Conservation (phyloP, 805 yeast species). For the Metahyphopichia silvanorum region DNA sequence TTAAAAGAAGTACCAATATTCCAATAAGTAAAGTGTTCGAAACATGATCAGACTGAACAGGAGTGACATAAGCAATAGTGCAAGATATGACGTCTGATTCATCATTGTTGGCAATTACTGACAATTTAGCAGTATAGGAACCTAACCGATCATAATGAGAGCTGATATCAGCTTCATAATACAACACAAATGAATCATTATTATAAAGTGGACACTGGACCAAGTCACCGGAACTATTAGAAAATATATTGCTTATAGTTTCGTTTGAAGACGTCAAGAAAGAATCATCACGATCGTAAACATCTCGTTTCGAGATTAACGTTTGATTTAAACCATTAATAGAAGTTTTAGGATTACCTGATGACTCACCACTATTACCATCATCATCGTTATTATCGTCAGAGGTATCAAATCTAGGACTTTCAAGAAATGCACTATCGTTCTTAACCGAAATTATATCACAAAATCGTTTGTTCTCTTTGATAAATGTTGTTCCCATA, state of each 20-base stretch:
- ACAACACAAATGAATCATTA: constrained; percentile 33
- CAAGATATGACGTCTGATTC: constrained; percentile 45
- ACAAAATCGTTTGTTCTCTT: constrained; percentile 43
- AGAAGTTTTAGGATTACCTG: neutral
- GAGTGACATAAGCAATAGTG: constrained; percentile 45
- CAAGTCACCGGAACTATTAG: constrained; percentile 22
- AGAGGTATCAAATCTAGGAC: constrained; percentile 23
- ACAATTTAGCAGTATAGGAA: constrained; percentile 40
- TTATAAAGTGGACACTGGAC: constrained; percentile 35
- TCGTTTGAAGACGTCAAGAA: constrained; percentile 10
- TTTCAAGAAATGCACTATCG: constrained; percentile 19
- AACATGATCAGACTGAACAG: constrained; percentile 31
- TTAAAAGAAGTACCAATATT: constrained; percentile 35
- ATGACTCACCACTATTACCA: neutral
- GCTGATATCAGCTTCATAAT: constrained; percentile 37
- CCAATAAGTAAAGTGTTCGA: constrained; percentile 34
- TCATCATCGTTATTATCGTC: neutral
- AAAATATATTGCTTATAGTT: constrained; percentile 16
- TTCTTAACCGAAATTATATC: constrained; percentile 36
- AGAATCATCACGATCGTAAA: neutral
- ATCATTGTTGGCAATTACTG: constrained; percentile 38
- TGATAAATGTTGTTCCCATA: constrained; percentile 38
- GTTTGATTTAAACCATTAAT: neutral
- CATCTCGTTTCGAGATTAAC: neutral
- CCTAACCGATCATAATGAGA: constrained; percentile 42